Evolutionary conservation across 1,284 basidiomycete genomes (phyloP), one percentile per base, ranked within the genome.

Genomic region (Rhizoctonia solani): DNA sequence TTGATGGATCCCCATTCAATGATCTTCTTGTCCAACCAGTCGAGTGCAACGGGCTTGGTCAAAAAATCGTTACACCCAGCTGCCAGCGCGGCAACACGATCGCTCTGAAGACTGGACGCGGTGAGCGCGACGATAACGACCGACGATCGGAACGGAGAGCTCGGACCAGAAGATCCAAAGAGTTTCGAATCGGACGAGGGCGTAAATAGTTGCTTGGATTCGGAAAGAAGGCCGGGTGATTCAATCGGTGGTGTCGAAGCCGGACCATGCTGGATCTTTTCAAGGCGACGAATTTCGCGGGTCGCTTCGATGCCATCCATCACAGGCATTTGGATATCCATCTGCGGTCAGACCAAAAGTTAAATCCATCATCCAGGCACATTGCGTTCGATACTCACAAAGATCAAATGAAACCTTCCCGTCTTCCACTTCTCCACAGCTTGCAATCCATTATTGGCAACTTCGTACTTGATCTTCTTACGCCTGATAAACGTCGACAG

Each of bases 301-400:
- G 97, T 99, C 1, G 97, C 97, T 75, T 93, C 87, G 55, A 99
- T 98, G 27, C 97, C 97, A 77, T 97, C 93, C 92, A 98, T 98
- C 72, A 98, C 90, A 4, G 97, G 97, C 83, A 99, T 92, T 80
- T 98, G 96, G 69, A 99, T 98, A 79, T 99, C 97, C 97, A 99
- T 99, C 93, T 97, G 73, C 1, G n/a, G n/a, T n/a, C n/a, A n/a
- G n/a, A 63, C 47, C 19, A 34, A 56, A 23, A 29, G 27, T 47
- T 3, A 68, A 58, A 54, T 42, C 25, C 11, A n/a, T 27, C n/a
- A 29, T 32, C 6, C 1, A 44, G 34, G 30, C 27, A 53, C 42
- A 27, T 44, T 16, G 3, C n/a, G n/a, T n/a, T n/a, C n/a, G n/a
- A n/a, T n/a, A 80, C 89, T 73, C 72, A 96, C 95, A 77, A 99